Conservation (phyloP, 2,329 filamentous ascomycete species). For the Emericellopsis cladophorae region DNA sequence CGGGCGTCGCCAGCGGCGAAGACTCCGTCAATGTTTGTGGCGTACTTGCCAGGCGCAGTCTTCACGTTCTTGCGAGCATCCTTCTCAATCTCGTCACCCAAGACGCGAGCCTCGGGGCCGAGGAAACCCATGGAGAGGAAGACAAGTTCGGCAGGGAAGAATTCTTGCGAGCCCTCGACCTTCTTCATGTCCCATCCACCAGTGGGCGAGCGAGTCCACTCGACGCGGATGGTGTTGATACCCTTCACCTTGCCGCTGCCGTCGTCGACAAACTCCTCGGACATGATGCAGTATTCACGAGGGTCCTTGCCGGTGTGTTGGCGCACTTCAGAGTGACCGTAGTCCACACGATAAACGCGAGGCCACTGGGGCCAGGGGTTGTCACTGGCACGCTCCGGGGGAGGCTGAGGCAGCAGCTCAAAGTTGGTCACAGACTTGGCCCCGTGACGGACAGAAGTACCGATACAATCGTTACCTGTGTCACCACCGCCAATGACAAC, state of each 20-base stretch:
- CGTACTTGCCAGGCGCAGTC: conserved; percentile 77
- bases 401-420: conserved; percentile 85
- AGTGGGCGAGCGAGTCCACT: conserved; percentile 82
- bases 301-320: conserved; percentile 94
- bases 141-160: conserved; percentile 92
- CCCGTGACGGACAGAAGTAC: conserved; percentile 88
- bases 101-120: conserved; percentile 77
- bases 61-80: conserved; percentile 93
- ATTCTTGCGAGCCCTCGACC: conserved; percentile 81
- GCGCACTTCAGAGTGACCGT: conserved; percentile 90
- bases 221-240: conserved; percentile 89
- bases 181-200: conserved; percentile 99
- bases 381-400: conserved; percentile 77
- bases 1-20: conserved; percentile 94
- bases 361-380: conserved; percentile 99
- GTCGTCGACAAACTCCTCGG: conserved; percentile 88
- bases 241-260: conserved; percentile 81
- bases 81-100: conserved; percentile 81
- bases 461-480: conserved; percentile 95
- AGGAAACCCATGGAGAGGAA: conserved; percentile 96
- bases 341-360: conserved; percentile 95
- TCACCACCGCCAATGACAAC: conserved; percentile 96
- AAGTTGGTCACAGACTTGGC: conserved; percentile 96
- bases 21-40: conserved; percentile 76
- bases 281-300: conserved; percentile 97